phyloP scores from a whole-genome alignment of 208 protist species.

The Acanthamoeba lenticulata region DNA sequence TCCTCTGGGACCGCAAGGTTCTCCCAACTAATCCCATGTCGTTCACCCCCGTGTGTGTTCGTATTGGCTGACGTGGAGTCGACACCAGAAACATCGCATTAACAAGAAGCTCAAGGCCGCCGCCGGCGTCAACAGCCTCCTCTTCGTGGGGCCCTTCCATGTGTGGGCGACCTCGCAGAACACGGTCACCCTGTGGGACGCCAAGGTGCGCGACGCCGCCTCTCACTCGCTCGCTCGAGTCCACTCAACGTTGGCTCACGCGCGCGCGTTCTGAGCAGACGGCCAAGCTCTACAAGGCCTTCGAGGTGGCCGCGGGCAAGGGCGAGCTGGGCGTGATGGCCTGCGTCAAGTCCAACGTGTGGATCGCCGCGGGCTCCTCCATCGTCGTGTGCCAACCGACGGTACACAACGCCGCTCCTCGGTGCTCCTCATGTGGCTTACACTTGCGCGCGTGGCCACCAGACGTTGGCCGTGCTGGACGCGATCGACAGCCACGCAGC shows the following conservation, averaged over 20 bases:
- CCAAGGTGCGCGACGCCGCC: background rate
- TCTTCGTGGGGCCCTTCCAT: constrained; percentile 58
- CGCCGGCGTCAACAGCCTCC: background rate
- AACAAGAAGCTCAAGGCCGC: constrained; percentile 58
- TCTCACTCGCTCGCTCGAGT: background rate
- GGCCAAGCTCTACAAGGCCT: constrained; percentile 30
- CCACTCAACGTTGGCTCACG: background rate
- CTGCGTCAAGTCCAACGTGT: constrained; percentile 35
- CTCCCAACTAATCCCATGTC: background rate
- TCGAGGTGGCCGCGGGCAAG: background rate
- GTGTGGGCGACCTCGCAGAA: constrained; percentile 52
- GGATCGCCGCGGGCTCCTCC: background rate
- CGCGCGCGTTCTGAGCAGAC: background rate
- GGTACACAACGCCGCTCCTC: background rate
- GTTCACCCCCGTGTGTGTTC: background rate
- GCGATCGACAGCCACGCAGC: background rate
- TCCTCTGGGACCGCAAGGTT: constrained; percentile 32
- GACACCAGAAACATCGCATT: constrained; percentile 15
- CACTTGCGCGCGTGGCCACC: background rate
- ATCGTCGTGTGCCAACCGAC: constrained; percentile 53
- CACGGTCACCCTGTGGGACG: constrained; percentile 38
- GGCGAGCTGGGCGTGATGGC: constrained; percentile 17
- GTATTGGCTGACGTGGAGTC: background rate
- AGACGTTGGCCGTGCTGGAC: constrained; percentile 1
- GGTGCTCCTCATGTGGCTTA: background rate